phyloP scores from a whole-genome alignment of 2,329 filamentous ascomycete genomes.

The Rachicladosporium sp. region DNA sequence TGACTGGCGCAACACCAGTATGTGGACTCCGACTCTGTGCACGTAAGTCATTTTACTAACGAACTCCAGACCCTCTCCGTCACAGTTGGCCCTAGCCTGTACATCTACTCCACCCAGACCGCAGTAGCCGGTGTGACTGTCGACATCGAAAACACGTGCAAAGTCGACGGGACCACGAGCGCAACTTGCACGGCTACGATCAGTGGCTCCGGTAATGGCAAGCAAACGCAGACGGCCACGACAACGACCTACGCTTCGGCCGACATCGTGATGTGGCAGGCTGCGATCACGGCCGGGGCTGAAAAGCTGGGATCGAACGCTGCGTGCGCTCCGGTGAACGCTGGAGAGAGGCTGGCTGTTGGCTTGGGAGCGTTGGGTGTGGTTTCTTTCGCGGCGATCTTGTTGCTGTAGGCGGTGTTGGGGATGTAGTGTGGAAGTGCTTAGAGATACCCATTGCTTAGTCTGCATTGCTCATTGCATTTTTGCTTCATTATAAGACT shows the following conservation, averaged over 20 bases:
- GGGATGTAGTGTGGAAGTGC: too few species aligned
- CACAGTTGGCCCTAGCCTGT: constrained; percentile 5
- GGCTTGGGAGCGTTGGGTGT: constrained; percentile 5
- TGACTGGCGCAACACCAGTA: too few species aligned
- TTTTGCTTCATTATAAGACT: too few species aligned
- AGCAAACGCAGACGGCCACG: constrained; percentile 2
- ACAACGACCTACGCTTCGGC: constrained; percentile 2
- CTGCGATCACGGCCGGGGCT: constrained; percentile 3
- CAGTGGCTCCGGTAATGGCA: constrained; percentile 5
- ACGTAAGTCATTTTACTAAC: too few species aligned
- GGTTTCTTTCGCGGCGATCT: constrained; percentile 5
- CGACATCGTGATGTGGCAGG: constrained; percentile 2
- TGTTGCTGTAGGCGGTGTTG: constrained; percentile 4
- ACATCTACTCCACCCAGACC: constrained; percentile 3
- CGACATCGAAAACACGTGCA: constrained; percentile 5
- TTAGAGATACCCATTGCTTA: too few species aligned
- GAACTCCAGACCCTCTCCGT: constrained; percentile 2
- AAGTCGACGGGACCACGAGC: constrained; percentile 1
- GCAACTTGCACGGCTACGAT: constrained; percentile 5
- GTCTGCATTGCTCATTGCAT: too few species aligned
- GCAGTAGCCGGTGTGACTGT: constrained; percentile 3
- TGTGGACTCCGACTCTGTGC: too few species aligned
- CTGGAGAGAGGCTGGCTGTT: constrained; percentile 4
- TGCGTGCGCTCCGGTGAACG: constrained; percentile 1
- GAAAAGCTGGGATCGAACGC: constrained; percentile 3